Evolutionary conservation across 2,329 filamentous ascomycete species (phyloP).

Genomic region (Epichloe sp.): DNA sequence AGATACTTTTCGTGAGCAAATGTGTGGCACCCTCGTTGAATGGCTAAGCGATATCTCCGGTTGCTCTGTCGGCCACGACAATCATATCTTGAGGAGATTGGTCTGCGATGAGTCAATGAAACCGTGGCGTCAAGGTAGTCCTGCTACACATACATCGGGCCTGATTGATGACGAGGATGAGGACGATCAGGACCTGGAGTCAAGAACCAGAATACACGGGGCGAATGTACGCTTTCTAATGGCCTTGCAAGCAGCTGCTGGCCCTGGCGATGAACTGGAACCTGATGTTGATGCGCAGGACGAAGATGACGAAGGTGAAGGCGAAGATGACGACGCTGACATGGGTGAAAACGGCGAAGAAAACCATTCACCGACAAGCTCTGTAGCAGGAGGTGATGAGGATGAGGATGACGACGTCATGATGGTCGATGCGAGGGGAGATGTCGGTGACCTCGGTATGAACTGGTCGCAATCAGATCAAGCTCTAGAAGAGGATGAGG

Average conservation of each 20-base stretch:
- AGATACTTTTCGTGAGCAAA: slow-evolving; percentile 93
- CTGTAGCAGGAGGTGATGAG: slow-evolving; percentile 26
- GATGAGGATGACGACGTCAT: slow-evolving; percentile 44
- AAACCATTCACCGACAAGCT: slow-evolving; percentile 20
- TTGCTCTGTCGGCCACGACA: slow-evolving; percentile 71
- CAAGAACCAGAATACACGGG: slow-evolving; percentile 15
- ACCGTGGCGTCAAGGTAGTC: slow-evolving; percentile 76
- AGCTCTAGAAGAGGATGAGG: slow-evolving; percentile 61
- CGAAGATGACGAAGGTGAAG: slow-evolving; percentile 41
- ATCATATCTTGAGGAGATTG: slow-evolving; percentile 62
- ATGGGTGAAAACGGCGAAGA: slow-evolving; percentile 29
- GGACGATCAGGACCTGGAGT: slow-evolving; percentile 34
- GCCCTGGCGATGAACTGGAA: slow-evolving; percentile 15
- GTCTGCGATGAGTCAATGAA: slow-evolving; percentile 88
- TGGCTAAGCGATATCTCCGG: slow-evolving; percentile 91
- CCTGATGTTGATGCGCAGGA: slow-evolving; percentile 18
- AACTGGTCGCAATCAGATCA: slow-evolving; percentile 46
- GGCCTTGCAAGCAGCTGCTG: slow-evolving; percentile 22
- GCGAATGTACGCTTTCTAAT: slow-evolving; percentile 25
- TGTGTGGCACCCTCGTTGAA: slow-evolving; percentile 95
- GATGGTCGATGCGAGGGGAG: slow-evolving; percentile 40
- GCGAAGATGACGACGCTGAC: slow-evolving; percentile 43
- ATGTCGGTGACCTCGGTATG: slow-evolving; percentile 32
- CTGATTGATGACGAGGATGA: slow-evolving; percentile 32
- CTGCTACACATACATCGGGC: slow-evolving; percentile 54